Evolutionary conservation across 768 basidiomycete species (phyloP), one percentile per base, ranked within the genome.

Genomic region (Daedaleopsis nitida): DNA sequence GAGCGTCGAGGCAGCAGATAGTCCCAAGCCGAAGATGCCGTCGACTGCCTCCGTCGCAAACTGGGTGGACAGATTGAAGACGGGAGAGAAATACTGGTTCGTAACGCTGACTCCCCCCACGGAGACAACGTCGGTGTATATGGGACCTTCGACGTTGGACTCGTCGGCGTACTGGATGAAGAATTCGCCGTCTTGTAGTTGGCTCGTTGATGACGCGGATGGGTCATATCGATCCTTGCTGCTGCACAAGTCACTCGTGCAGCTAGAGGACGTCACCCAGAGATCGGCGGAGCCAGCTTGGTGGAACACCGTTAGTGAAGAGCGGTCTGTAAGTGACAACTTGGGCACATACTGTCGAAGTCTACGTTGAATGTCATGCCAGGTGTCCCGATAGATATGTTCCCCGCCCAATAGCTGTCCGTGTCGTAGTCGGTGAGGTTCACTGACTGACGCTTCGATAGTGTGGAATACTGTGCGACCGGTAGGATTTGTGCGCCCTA

Each of bases 321-420:
- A n/a, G 21, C n/a, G 14, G n/a, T 10, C 45, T 4, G 21, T 17
- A 21, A 19, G 21, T 47, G 14, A 23, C 5, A 21, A 2, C 17
- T 10, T 32, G 10, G 14, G n/a, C 11, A 47, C 19, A 3, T n/a
- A 47, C 45, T 79, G 68, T 80, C 79, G 57, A 79, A 79, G 65
- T 78, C 76, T 34, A 77, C 73, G 54, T 75, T 47, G 69, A 78
- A 80, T 10, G 60, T 48, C 60, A 77, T 73, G 5, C 62, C 64
- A 5, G 75, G 75, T 11, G 73, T 76, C 45, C 78, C 79, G 60
- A 80, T 77, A 17, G 72, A 67, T 57, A 80, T 72, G 19, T 65
- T 65, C 27, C 79, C 80, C 8, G 76, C 72, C 80, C 80, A 81
- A 53, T 78, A 74, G 57, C 55, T 48, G 52, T 77, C 75, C 53